Base-by-base conservation (phyloP, 352 stramenopile species). In the Thalassiosira exigua region DNA sequence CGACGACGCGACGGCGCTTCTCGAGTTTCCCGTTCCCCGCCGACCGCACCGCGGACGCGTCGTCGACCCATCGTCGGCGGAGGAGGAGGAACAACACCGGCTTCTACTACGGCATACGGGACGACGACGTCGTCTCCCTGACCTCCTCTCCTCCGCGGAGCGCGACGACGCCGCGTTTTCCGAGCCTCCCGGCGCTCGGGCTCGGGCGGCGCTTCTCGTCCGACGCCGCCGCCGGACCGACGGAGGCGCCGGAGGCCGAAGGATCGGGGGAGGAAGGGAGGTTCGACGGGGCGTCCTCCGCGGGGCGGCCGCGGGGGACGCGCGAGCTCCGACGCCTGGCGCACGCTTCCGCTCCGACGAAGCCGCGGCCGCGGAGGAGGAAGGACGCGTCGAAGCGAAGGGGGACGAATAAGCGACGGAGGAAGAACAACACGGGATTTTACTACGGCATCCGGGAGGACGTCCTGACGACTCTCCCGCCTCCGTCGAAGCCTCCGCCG, bases 371-470 rank as follows among this genome's bases (percentile, higher is more conserved):
- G 33, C 52, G 32, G 24, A 32, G 2, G 14, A n/a, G 1, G n/a
- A 4, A 29, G 14, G 30, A 57, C 26, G 14, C 30, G 1, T 56
- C 21, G 56, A 69, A 58, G 59, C 26, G 22, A 2, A 53, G 41
- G 22, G 27, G 44, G 41, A 65, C 39, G 42, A 46, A 32, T 44
- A 60, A 42, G 42, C 52, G 51, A 27, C 44, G 36, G 21, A 17
- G 62, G 32, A 46, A 39, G 33, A 75, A 75, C 24, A 68, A 75
- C 29, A 69, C 50, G 21, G 66, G 66, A 12, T 75, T 75, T 30
- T 75, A 75, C 29, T 75, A 69, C 50, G 66, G 66, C n/a, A 52
- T 65, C 46, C 33, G 56, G 42, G 56, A 65, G 56, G 56, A 65
- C 46, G 56, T 65, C 4, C 26, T 65, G 1, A 46, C 46, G 7